Evolutionary conservation across 2,329 filamentous ascomycete genomes (phyloP).

Genomic region (Colletotrichum lentis): DNA sequence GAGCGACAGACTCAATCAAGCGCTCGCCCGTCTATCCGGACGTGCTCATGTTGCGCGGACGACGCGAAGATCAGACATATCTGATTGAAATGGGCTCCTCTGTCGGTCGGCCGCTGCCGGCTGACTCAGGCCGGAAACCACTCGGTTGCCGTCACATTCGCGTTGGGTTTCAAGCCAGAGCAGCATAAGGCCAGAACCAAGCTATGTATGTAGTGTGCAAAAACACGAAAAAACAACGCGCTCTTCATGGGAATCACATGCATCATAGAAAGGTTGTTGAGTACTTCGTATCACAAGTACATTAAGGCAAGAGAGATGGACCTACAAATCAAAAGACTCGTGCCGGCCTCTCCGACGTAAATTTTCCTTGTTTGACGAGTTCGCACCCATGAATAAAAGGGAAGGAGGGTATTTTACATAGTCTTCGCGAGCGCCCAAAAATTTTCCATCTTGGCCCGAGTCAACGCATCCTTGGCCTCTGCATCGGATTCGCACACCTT

Average conservation of each 20-base stretch:
- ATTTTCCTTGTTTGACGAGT: background rate
- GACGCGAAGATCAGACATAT: background rate
- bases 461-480: constrained; percentile 82
- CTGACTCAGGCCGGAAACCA: background rate
- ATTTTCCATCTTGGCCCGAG: constrained; percentile 88
- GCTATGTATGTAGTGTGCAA: too few relatives aligned
- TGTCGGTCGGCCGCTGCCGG: background rate
- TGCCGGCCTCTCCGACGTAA: too few relatives aligned
- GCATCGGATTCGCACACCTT: constrained; percentile 93
- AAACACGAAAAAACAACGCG: too few relatives aligned
- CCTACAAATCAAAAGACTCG: too few relatives aligned
- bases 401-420: constrained; percentile 29
- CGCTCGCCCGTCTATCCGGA: too few relatives aligned
- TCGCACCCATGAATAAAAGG: too few relatives aligned
- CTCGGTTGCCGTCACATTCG: background rate
- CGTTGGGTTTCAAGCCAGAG: background rate
- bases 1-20: too few relatives aligned
- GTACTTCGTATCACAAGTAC: too few relatives aligned
- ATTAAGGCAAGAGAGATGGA: too few relatives aligned
- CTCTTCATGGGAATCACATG: too few relatives aligned
- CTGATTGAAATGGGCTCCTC: background rate
- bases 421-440: constrained; percentile 93
- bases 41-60: too few relatives aligned
- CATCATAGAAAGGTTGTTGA: too few relatives aligned
- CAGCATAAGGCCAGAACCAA: background rate